phyloP scores from a whole-genome alignment of 1,284 basidiomycete genomes.

The Acaromyces ingoldii region DNA sequence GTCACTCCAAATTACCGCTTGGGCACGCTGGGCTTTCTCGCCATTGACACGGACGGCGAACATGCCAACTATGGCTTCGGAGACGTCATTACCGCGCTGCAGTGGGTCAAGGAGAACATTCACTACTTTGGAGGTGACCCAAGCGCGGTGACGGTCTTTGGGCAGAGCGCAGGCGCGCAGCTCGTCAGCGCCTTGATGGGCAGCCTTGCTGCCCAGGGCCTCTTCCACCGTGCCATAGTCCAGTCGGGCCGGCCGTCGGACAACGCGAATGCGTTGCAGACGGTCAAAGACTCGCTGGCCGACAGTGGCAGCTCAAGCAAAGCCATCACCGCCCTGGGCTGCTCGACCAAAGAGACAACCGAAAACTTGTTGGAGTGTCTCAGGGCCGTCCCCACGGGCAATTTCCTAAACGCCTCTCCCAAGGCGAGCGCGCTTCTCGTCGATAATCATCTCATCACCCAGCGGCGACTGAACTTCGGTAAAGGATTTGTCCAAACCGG shows the following conservation, averaged over 20 bases:
- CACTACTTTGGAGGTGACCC: constrained; percentile 15
- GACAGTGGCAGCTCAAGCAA: constrained; percentile 6
- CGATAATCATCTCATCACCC: constrained; percentile 21
- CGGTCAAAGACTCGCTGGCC: constrained; percentile 1
- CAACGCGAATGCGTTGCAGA: not conserved
- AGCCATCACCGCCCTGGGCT: constrained; percentile 17
- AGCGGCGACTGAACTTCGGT: not conserved
- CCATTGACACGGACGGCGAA: not conserved
- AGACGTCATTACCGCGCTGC: constrained; percentile 10
- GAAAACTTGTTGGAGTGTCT: constrained; percentile 24
- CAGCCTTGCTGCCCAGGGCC: not conserved
- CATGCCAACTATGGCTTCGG: constrained; percentile 8
- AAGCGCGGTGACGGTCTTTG: constrained; percentile 7
- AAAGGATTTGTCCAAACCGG: not conserved
- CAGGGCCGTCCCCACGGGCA: constrained; percentile 12
- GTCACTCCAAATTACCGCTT: constrained; percentile 12
- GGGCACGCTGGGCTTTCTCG: constrained; percentile 6
- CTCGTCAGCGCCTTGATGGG: constrained; percentile 7
- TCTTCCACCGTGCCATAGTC: constrained; percentile 11
- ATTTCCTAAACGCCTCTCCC: constrained; percentile 9
- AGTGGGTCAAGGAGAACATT: constrained; percentile 11
- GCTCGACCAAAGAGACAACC: constrained; percentile 15
- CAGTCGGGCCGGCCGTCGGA: constrained; percentile 6
- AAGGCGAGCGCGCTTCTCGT: constrained; percentile 10
- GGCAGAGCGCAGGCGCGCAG: constrained; percentile 13